Conservation (phyloP, 225 moss, liverwort and hornwort species). For the Climacium dendroides region DNA sequence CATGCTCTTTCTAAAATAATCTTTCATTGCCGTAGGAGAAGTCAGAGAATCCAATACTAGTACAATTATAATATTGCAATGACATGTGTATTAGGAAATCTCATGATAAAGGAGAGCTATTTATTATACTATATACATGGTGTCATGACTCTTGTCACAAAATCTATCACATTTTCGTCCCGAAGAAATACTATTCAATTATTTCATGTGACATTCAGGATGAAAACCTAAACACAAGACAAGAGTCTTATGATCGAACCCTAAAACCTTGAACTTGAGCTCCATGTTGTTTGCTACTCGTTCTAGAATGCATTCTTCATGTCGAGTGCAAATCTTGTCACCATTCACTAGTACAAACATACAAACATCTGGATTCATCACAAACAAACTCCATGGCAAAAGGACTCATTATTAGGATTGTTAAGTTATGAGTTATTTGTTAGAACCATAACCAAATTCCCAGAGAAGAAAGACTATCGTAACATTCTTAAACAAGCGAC, state of each 20-base stretch:
- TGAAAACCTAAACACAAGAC: not conserved
- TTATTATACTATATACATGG: fast-evolving
- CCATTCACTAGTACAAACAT: not conserved
- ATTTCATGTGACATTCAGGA: fast-evolving
- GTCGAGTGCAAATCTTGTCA: not conserved
- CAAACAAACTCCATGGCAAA: not conserved
- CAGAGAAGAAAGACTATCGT: not conserved
- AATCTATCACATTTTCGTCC: not conserved
- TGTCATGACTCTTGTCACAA: not conserved
- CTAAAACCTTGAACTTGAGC: not conserved
- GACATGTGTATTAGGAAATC: fast-evolving
- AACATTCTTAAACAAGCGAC: not conserved
- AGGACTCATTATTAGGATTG: not conserved
- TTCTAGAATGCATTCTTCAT: not conserved
- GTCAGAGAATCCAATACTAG: not conserved
- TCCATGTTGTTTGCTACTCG: not conserved
- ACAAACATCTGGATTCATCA: not conserved
- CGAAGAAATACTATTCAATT: not conserved
- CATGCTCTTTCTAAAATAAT: not conserved
- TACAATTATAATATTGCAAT: not conserved
- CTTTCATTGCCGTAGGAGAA: fast-evolving
- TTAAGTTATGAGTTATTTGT: not conserved
- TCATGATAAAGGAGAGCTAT: not conserved
- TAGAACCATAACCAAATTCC: not conserved
- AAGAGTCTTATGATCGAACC: not conserved